Conservation (phyloP, 75 land plant species). For the Azolla pinnata region DNA sequence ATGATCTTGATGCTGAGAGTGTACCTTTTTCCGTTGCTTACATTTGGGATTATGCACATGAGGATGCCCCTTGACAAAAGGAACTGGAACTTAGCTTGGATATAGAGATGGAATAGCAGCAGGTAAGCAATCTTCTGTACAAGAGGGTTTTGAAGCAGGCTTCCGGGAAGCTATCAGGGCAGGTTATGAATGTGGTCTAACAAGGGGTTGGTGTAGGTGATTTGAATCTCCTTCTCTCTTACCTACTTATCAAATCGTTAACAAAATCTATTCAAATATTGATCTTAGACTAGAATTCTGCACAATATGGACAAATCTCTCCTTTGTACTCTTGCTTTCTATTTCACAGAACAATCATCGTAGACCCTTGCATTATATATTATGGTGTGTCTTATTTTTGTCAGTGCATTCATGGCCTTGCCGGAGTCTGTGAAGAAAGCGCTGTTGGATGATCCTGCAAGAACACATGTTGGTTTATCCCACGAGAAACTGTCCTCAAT, state of each 20-base stretch:
- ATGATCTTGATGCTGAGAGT: not conserved
- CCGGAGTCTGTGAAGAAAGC: not conserved
- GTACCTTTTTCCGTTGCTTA: not conserved
- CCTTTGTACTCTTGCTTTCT: not conserved
- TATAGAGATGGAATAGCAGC: slow-evolving; percentile 5
- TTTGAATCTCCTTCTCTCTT: not conserved
- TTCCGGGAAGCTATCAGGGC: not conserved
- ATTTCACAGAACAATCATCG: no score
- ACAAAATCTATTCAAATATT: not conserved
- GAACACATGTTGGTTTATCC: not conserved
- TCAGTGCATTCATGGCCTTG: not conserved
- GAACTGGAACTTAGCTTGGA: not conserved
- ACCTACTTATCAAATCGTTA: not conserved
- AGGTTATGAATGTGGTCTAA: not conserved
- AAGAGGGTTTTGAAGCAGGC: not conserved
- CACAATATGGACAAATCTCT: not conserved
- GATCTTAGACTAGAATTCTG: not conserved
- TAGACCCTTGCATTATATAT: not conserved
- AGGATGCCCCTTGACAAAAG: not conserved
- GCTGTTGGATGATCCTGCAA: not conserved
- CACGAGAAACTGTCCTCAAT: not conserved
- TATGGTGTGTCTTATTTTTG: not conserved
- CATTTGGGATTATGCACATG: no score
- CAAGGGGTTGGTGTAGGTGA: slow-evolving; percentile 3
- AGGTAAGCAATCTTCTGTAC: not conserved